Evolutionary conservation across 78 protist genomes (phyloP).

Genomic region (Isochrysis galbana): DNA sequence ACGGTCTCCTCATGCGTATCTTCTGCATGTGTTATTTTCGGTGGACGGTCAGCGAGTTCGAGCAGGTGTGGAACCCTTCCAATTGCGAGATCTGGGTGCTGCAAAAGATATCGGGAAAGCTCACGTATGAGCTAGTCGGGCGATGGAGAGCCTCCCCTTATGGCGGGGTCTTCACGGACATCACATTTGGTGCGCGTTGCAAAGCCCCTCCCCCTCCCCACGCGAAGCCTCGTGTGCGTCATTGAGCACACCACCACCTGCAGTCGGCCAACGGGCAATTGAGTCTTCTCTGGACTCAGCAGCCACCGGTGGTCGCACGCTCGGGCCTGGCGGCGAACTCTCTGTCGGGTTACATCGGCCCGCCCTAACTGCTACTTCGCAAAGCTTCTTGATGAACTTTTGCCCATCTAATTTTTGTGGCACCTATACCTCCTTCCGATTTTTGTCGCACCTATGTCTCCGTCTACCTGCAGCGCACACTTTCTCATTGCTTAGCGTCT

Average conservation of each 20-base stretch:
- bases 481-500: too few relatives aligned
- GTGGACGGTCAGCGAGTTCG: conserved; percentile 44
- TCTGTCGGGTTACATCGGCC: too few relatives aligned
- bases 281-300: not conserved
- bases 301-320: too few relatives aligned
- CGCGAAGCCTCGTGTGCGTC: too few relatives aligned
- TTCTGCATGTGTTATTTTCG: conserved; percentile 65
- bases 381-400: not conserved
- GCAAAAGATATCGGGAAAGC: not conserved
- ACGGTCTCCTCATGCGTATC: conserved; percentile 61
- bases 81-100: conserved; percentile 53
- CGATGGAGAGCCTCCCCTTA: not conserved
- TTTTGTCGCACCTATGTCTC: not conserved
- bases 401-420: not conserved
- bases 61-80: conserved; percentile 46
- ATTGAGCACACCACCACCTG: too few relatives aligned
- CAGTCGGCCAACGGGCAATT: not conserved
- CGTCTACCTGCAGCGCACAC: too few relatives aligned
- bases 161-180: not conserved
- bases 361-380: not conserved
- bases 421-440: not conserved
- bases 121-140: not conserved
- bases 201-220: too few relatives aligned
- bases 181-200: not conserved
- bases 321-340: too few relatives aligned